Evolutionary conservation across 352 stramenopile species (phyloP).

Genomic region (Phytophthora vignae): DNA sequence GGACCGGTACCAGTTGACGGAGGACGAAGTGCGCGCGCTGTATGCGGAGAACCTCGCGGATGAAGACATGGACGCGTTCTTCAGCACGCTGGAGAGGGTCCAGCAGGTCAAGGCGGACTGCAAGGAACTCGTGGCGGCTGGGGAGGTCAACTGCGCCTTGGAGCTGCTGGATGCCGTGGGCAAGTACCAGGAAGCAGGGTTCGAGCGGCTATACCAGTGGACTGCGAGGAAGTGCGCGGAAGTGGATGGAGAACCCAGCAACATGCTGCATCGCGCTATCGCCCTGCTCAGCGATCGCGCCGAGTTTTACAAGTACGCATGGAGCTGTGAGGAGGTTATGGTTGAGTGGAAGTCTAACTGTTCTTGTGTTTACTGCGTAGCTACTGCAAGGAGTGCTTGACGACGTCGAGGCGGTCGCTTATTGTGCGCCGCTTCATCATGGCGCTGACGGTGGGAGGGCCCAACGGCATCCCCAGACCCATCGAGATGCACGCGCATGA

Average conservation of each 20-base stretch:
- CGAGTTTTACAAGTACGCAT: constrained; percentile 80
- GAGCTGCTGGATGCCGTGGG: constrained; percentile 89
- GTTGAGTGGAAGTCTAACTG: not conserved
- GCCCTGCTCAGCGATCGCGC: constrained; percentile 63
- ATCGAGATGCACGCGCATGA: constrained; percentile 92
- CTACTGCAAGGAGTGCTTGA: constrained; percentile 88
- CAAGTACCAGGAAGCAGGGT: constrained; percentile 86
- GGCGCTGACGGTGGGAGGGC: constrained; percentile 74
- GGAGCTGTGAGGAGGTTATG: not conserved
- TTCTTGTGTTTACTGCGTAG: no score
- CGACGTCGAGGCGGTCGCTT: constrained; percentile 54
- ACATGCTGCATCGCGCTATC: constrained; percentile 74
- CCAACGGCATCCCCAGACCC: constrained; percentile 77
- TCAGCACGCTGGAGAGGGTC: constrained; percentile 72
- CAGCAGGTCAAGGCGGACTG: constrained; percentile 80
- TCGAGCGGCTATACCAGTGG: constrained; percentile 90
- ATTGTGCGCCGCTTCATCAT: constrained; percentile 81
- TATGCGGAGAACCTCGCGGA: constrained; percentile 47
- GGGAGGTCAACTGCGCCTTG: constrained; percentile 66
- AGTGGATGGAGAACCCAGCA: constrained; percentile 72
- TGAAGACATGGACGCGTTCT: constrained; percentile 68
- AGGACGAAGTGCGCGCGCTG: constrained; percentile 71
- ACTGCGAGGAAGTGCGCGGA: constrained; percentile 80
- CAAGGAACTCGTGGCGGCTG: constrained; percentile 55
- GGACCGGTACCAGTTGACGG: constrained; percentile 69